These are phyloP conservation scores for Micractinium conductrix DNA, from an alignment of 139 green algal species.

Conservation along the genomic window DNA sequence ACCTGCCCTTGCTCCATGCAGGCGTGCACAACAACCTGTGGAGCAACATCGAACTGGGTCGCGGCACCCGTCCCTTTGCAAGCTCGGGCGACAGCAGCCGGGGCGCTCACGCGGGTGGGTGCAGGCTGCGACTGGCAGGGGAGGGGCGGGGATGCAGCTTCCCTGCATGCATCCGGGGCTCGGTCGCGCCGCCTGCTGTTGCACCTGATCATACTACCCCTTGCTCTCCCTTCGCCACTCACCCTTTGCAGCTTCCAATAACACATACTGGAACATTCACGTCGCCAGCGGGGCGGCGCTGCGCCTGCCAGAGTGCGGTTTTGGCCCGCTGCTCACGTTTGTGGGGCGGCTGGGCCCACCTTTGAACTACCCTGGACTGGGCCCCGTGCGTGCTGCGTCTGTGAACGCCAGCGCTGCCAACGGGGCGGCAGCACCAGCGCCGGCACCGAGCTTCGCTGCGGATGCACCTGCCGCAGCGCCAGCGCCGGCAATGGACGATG, in stretches of 20 bases:
- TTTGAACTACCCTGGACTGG: background rate
- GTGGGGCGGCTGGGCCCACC: background rate
- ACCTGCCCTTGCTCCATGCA: background rate
- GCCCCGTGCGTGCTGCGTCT: background rate
- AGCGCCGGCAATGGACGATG: background rate
- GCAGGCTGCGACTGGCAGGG: background rate
- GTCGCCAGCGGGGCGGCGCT: background rate
- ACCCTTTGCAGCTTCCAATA: background rate
- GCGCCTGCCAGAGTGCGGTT: background rate
- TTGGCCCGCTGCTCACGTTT: constrained; percentile 10
- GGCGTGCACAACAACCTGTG: constrained; percentile 23
- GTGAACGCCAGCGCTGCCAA: too few relatives aligned
- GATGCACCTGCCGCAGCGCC: too few relatives aligned
- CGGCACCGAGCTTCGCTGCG: background rate
- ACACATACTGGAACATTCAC: constrained; percentile 13
- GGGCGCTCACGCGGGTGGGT: constrained; percentile 3
- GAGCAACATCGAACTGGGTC: constrained; percentile 1
- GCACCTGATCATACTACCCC: background rate
- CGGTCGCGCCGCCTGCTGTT: background rate
- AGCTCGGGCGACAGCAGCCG: background rate
- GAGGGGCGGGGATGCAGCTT: too few relatives aligned
- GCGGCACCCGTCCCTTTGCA: background rate
- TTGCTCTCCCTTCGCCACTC: background rate
- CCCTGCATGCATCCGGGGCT: background rate
- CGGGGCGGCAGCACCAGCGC: background rate